These are phyloP conservation scores for Phytophthora cryptogea DNA, from an alignment of 352 stramenopile genomes.

Conservation along the genomic window DNA sequence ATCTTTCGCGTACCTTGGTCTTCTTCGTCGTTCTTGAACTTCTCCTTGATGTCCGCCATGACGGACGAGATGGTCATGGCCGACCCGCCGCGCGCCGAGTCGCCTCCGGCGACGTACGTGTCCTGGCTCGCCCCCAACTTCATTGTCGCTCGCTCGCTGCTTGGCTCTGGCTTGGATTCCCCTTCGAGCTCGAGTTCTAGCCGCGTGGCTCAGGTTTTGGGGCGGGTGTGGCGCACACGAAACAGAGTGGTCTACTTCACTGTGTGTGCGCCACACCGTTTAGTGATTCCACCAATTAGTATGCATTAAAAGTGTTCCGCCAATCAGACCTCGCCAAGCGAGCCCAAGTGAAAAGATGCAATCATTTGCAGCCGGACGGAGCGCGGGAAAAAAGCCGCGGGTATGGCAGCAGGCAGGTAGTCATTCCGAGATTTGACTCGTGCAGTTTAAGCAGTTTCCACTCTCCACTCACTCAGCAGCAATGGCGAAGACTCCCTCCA, in stretches of 20 bases:
- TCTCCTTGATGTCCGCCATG: constrained; percentile 97
- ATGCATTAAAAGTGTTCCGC: constrained; percentile 8
- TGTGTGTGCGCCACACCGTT: neutral
- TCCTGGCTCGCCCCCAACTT: constrained; percentile 67
- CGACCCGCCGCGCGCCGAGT: constrained; percentile 41
- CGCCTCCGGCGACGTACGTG: constrained; percentile 45
- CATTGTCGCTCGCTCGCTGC: constrained; percentile 42
- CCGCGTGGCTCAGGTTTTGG: constrained; percentile 28
- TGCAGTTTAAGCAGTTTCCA: constrained; percentile 30
- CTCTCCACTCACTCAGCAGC: constrained; percentile 25
- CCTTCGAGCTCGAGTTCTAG: constrained; percentile 22
- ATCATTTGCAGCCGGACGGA: constrained; percentile 11
- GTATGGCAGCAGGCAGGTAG: neutral
- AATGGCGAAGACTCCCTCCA: constrained; percentile 97
- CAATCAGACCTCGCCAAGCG: constrained; percentile 31
- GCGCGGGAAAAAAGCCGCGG: constrained; percentile 19
- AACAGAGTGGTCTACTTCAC: neutral
- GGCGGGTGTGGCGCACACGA: constrained; percentile 5
- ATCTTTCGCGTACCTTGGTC: constrained; percentile 71
- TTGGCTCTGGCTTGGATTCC: constrained; percentile 21
- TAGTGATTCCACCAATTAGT: constrained; percentile 22
- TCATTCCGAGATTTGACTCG: constrained; percentile 45
- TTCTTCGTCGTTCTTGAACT: constrained; percentile 99
- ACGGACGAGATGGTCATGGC: constrained; percentile 74
- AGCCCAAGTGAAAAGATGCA: constrained; percentile 24